Evolutionary conservation across 345 rosid genomes (phyloP).

Genomic region (Populus tremula): DNA sequence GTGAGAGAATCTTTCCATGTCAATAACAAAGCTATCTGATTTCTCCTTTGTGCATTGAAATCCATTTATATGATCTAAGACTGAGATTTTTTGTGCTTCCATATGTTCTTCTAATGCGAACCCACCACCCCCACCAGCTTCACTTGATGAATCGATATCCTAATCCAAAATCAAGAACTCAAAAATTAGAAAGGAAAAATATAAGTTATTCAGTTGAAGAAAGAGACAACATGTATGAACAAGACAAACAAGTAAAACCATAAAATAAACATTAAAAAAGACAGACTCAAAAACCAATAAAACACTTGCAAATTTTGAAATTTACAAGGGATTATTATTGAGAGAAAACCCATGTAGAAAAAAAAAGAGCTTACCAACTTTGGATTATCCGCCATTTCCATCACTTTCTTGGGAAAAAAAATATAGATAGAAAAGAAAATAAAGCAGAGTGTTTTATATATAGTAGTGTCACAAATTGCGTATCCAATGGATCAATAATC

Average conservation of each 20-base stretch:
- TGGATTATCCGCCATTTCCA: constrained; percentile 51
- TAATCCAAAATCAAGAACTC: constrained; percentile 9
- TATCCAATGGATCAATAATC: constrained; percentile 19
- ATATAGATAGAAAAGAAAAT: not conserved
- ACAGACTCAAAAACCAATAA: constrained; percentile 16
- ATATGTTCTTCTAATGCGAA: constrained; percentile 17
- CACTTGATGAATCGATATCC: not conserved
- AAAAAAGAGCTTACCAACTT: constrained; percentile 41
- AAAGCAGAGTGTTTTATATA: not conserved
- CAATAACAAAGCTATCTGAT: constrained; percentile 64
- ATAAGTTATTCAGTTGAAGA: not conserved
- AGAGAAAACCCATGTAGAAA: constrained; percentile 11
- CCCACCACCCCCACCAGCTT: not conserved
- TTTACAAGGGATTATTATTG: not conserved
- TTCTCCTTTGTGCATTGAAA: constrained; percentile 41
- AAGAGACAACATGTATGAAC: not conserved
- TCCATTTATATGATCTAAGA: constrained; percentile 51
- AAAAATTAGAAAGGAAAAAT: not conserved
- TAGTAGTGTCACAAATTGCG: constrained; percentile 22
- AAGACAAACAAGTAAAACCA: constrained; percentile 2
- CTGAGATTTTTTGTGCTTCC: constrained; percentile 33
- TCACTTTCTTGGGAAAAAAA: constrained; percentile 26
- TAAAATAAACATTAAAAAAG: not conserved
- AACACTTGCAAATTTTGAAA: constrained; percentile 19
- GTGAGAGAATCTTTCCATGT: constrained; percentile 57